Evolutionary conservation across 2,329 filamentous ascomycete species (phyloP).

Genomic region (Sordariomycetes sp.): DNA sequence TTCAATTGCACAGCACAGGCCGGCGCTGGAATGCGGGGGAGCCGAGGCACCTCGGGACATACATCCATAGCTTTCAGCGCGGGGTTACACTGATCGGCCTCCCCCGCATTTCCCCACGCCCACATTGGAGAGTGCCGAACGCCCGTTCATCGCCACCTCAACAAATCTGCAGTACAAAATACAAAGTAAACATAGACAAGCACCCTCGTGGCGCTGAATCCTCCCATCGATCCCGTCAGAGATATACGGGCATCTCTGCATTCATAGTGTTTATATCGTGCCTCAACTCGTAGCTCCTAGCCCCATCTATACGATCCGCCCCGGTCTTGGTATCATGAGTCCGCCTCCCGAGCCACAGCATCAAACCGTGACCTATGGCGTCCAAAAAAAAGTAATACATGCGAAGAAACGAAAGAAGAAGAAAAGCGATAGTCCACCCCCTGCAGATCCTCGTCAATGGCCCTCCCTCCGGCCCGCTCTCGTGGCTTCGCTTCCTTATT

Average conservation of each 20-base stretch:
- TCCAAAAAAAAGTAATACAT: not conserved
- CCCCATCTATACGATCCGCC: not conserved
- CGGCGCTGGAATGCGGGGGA: slow-evolving; percentile 8
- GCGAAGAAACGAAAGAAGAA: not conserved
- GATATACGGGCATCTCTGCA: not conserved
- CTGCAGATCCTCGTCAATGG: not conserved
- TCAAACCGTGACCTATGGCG: not conserved
- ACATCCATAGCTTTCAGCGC: not conserved
- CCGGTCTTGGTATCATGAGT: not conserved
- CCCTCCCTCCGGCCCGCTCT: not conserved
- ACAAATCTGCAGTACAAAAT: no score
- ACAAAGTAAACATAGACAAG: no score
- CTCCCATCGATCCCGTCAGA: no score
- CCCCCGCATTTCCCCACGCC: not conserved
- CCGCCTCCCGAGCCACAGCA: not conserved
- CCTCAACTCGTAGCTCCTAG: not conserved
- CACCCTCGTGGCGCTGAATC: no score
- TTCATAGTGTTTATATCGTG: not conserved
- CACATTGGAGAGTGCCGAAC: not conserved
- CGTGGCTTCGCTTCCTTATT: slow-evolving; percentile 15
- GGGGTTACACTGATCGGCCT: not conserved
- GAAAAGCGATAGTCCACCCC: not conserved
- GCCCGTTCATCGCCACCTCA: no score
- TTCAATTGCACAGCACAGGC: no score
- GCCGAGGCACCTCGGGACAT: slow-evolving; percentile 16